These are phyloP conservation scores for Phialophora tarda DNA, from an alignment of 2,329 filamentous ascomycete species.

Conservation along the genomic window DNA sequence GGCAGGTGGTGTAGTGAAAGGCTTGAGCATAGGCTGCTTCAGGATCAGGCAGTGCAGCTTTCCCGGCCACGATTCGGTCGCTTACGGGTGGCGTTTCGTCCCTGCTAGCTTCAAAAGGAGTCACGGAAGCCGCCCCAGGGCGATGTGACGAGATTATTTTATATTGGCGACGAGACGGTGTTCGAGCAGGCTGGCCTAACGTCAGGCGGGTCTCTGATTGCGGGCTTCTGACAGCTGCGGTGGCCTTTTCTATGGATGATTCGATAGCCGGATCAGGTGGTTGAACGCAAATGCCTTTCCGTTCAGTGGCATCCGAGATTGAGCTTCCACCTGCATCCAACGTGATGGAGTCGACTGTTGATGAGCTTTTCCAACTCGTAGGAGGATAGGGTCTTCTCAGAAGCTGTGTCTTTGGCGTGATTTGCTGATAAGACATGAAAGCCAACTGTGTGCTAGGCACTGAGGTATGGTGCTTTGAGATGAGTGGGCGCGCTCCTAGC, in stretches of 20 bases:
- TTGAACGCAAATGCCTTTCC: not conserved
- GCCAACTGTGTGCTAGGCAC: not conserved
- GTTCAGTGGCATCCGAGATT: not conserved
- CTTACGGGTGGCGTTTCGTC: not conserved
- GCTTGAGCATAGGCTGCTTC: constrained; percentile 30
- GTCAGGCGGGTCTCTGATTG: not conserved
- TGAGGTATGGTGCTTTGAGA: not conserved
- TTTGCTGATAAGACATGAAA: not conserved
- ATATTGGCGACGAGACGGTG: not conserved
- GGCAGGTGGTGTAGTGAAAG: constrained; percentile 36
- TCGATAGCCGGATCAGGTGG: not conserved
- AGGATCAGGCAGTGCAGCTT: constrained; percentile 25
- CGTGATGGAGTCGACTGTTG: not conserved
- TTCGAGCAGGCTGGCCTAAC: not conserved
- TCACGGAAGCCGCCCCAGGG: not conserved
- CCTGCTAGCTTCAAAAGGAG: not conserved
- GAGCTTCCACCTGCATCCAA: not conserved
- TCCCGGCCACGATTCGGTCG: not conserved
- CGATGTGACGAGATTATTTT: not conserved
- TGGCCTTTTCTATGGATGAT: not conserved
- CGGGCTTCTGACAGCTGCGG: not conserved
- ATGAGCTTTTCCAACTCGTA: constrained; percentile 25
- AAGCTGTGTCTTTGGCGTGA: not conserved
- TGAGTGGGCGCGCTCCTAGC: not conserved
- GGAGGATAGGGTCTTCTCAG: constrained; percentile 27